These are phyloP conservation scores for Abrus pulchellus DNA, from an alignment of 306 rosid genomes.

Conservation along the genomic window DNA sequence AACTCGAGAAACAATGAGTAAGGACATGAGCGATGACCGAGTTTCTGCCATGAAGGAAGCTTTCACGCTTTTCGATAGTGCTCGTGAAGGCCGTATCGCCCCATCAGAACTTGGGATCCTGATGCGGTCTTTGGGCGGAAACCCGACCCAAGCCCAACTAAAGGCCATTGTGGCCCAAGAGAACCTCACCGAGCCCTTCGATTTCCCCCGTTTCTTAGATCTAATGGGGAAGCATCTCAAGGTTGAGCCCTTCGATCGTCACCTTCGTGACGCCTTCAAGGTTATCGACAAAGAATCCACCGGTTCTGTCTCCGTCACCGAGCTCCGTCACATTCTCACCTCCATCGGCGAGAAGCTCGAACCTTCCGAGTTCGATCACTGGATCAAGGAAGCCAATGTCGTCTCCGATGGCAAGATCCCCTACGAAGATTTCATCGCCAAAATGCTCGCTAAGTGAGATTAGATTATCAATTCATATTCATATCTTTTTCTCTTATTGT, in stretches of 20 bases:
- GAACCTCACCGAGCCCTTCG: background rate
- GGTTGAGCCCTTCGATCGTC: slow-evolving; percentile 14
- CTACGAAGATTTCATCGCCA: slow-evolving; percentile 11
- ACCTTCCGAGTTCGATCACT: background rate
- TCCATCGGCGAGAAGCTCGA: slow-evolving; percentile 13
- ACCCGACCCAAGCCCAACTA: slow-evolving; percentile 14
- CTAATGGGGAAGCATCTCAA: background rate
- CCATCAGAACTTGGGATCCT: slow-evolving; percentile 11
- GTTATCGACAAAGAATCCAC: slow-evolving; percentile 5
- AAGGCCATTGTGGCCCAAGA: background rate
- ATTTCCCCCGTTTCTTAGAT: background rate
- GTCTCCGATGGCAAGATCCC: background rate
- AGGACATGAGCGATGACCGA: background rate
- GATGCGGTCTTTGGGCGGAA: slow-evolving; percentile 1
- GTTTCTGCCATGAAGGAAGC: slow-evolving; percentile 5
- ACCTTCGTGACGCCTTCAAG: background rate
- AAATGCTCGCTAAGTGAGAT: slow-evolving; percentile 21
- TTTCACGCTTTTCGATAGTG: slow-evolving; percentile 1
- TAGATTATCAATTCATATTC: background rate
- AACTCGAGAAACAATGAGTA: background rate
- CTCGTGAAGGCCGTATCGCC: background rate
- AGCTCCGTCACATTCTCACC: slow-evolving; percentile 14
- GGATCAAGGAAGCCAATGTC: slow-evolving; percentile 5
- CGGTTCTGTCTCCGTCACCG: background rate
- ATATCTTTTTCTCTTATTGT: background rate